These are phyloP conservation scores for Neurospora sp. DNA, from an alignment of 495 filamentous ascomycete species.

Conservation along the genomic window DNA sequence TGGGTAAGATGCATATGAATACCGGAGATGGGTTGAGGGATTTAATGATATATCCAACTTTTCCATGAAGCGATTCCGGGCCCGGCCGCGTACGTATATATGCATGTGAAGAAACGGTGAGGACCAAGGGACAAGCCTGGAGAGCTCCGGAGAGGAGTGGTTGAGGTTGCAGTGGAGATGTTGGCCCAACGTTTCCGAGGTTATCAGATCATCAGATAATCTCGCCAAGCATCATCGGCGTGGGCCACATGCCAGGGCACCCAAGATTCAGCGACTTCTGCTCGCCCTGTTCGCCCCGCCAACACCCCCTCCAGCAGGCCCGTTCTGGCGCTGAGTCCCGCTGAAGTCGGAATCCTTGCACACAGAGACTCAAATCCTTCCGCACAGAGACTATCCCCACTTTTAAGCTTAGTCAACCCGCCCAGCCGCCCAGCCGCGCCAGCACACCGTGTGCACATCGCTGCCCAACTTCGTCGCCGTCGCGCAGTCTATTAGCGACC, in stretches of 20 bases:
- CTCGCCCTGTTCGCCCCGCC: neutral
- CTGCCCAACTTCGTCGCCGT: too few species aligned
- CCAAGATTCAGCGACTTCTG: neutral
- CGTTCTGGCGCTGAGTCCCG: neutral
- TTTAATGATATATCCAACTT: neutral
- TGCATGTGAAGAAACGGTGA: neutral
- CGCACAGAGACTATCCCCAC: too few species aligned
- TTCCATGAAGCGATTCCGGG: neutral
- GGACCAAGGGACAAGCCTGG: neutral
- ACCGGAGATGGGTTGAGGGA: neutral
- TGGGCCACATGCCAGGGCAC: neutral
- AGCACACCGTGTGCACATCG: too few species aligned
- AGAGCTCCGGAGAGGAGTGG: neutral
- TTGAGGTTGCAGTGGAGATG: neutral
- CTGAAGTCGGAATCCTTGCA: too few species aligned
- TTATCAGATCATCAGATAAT: neutral
- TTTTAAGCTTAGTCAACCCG: too few species aligned
- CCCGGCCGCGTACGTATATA: neutral
- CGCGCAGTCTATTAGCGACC: too few species aligned
- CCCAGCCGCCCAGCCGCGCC: too few species aligned
- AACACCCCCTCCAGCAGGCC: neutral
- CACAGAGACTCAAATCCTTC: too few species aligned
- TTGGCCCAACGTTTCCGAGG: neutral
- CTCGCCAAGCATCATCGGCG: neutral
- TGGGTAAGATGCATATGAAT: neutral